Evolutionary conservation across 2,329 filamentous ascomycete species (phyloP).

Genomic region (Pestalotiopsis sp.): DNA sequence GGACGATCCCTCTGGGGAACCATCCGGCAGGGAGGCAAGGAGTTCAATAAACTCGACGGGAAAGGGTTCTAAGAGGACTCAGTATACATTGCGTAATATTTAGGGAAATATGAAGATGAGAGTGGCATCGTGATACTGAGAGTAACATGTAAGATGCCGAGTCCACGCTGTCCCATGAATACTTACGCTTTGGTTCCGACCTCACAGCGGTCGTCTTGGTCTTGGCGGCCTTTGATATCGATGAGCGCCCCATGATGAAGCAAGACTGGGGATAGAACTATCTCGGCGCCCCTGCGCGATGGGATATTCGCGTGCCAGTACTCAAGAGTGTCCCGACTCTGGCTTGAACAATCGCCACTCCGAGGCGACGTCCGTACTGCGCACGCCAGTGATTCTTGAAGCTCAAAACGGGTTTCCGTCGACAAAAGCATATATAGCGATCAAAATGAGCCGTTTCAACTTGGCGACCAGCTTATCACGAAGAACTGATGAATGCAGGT

Average conservation of each 20-base stretch:
- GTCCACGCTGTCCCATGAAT: not conserved
- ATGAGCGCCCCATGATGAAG: not conserved
- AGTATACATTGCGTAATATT: not conserved
- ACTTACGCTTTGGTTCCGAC: not conserved
- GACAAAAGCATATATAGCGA: not conserved
- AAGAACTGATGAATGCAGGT: not conserved
- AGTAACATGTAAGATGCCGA: not conserved
- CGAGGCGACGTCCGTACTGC: too few species aligned
- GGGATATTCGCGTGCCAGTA: too few species aligned
- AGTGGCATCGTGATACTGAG: not conserved
- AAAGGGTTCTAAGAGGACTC: constrained; percentile 17
- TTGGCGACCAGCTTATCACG: not conserved
- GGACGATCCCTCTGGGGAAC: not conserved
- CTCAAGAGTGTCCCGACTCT: too few species aligned
- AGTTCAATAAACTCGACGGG: constrained; percentile 19
- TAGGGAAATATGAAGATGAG: not conserved
- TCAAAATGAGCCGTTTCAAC: not conserved
- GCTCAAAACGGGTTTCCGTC: not conserved
- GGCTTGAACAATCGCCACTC: too few species aligned
- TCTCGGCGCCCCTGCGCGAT: too few species aligned
- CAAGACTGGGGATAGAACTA: not conserved
- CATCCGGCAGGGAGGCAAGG: not conserved
- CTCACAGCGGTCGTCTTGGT: too few species aligned
- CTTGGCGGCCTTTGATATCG: not conserved
- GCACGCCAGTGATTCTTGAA: too few species aligned